These are phyloP conservation scores for Bidens hawaiensis DNA, from an alignment of 140 eudicot genomes.

Conservation along the genomic window DNA sequence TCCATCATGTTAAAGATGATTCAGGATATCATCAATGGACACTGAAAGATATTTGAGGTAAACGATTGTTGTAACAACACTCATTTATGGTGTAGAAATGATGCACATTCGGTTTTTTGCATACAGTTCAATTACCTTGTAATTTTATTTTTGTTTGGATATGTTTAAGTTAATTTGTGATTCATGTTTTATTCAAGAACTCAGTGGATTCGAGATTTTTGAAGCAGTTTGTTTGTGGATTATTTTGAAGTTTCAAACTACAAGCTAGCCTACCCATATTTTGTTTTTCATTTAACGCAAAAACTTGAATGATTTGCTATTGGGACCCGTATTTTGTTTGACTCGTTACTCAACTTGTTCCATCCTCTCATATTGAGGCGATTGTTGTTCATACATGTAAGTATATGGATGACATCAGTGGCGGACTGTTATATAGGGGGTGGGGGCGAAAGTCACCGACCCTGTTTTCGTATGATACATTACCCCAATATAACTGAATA, in stretches of 20 bases:
- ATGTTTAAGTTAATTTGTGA: constrained; percentile 9
- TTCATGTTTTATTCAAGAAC: constrained; percentile 4
- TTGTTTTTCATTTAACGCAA: too few species aligned
- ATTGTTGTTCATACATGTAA: too few species aligned
- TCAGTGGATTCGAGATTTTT: neutral
- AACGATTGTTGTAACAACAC: constrained; percentile 20
- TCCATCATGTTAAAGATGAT: neutral
- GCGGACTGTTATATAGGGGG: too few species aligned
- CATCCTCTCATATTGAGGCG: too few species aligned
- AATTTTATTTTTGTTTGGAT: constrained; percentile 11
- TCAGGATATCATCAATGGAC: neutral
- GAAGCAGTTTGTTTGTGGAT: neutral
- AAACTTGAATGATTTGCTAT: too few species aligned
- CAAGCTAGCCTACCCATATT: too few species aligned
- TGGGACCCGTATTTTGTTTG: too few species aligned
- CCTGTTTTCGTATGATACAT: too few species aligned
- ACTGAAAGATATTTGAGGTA: constrained; percentile 7
- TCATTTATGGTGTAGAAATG: constrained; percentile 20
- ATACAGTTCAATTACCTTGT: constrained; percentile 14
- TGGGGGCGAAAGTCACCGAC: too few species aligned
- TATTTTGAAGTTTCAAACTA: neutral
- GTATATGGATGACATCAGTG: too few species aligned
- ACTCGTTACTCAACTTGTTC: too few species aligned
- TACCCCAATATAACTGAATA: too few species aligned
- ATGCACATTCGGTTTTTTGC: constrained; percentile 7